A percentile compares a stretch with the other conserved stretches of the same genome.
Conservation (phyloP, 2,329 filamentous ascomycete genomes). For the Acrodontium crateriforme region DNA sequence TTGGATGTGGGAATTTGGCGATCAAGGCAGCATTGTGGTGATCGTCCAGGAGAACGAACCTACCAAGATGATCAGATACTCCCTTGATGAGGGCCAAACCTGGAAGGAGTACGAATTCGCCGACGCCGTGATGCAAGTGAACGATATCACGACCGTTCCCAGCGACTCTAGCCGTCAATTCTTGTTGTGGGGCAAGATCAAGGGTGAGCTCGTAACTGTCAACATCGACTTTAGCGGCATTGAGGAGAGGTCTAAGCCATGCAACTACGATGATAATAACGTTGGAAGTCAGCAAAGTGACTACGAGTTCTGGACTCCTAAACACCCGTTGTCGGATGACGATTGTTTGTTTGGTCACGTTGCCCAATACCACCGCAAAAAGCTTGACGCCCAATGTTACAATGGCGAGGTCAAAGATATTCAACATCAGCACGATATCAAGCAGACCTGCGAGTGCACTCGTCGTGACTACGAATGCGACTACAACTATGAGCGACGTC, state of each 20-base stretch:
- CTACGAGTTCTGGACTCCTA: slow-evolving; percentile 78
- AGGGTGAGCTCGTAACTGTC: slow-evolving; percentile 52
- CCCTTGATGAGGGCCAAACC: slow-evolving; percentile 62
- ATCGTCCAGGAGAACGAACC: slow-evolving; percentile 60
- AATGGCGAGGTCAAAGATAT: slow-evolving; percentile 60
- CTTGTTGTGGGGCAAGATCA: slow-evolving; percentile 64
- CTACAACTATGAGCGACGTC: slow-evolving; percentile 79
- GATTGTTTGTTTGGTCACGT: slow-evolving; percentile 89
- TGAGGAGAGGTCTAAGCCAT: slow-evolving; percentile 48
- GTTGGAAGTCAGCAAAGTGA: slow-evolving; percentile 47
- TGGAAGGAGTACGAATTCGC: slow-evolving; percentile 69
- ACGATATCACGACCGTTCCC: slow-evolving; percentile 74
- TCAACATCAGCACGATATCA: slow-evolving; percentile 52
- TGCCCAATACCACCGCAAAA: slow-evolving; percentile 83
- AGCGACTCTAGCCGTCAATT: slow-evolving; percentile 87
- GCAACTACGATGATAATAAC: slow-evolving; percentile 50
- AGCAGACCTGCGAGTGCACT: slow-evolving; percentile 67
- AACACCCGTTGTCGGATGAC: slow-evolving; percentile 62
- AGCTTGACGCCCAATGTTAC: slow-evolving; percentile 62
- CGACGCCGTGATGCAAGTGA: slow-evolving; percentile 51
- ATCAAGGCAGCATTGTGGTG: slow-evolving; percentile 85
- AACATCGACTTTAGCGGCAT: slow-evolving; percentile 84
- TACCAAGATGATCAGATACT: slow-evolving; percentile 60
- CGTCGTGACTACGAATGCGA: slow-evolving; percentile 89
- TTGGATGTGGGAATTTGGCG: slow-evolving; percentile 90